Base-by-base conservation (phyloP, 2,329 filamentous ascomycete genomes). In the Didymellaceae sp. region DNA sequence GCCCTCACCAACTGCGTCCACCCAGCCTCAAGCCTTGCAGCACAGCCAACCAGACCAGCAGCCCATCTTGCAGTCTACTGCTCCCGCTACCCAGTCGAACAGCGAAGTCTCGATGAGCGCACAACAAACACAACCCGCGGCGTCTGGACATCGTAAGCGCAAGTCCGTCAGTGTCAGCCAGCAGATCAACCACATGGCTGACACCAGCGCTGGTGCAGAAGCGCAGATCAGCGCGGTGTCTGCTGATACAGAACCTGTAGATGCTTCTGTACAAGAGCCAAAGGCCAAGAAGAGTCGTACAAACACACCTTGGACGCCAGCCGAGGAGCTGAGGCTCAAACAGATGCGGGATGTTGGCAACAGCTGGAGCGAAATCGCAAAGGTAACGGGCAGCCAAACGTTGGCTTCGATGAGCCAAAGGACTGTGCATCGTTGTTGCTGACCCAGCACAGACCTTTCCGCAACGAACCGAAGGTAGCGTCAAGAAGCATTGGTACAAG, bases 401-500 rank as follows among this genome's bases (percentile, higher is more conserved):
- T n/a, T n/a, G n/a, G n/a, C n/a, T n/a, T n/a, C n/a, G n/a, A 11
- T 7, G n/a, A 11, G 34, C 9, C 21, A n/a, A 13, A 9, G 25
- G 13, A 24, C 9, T 14, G 3, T 9, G 6, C 14, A 14, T 40
- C 20, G 21, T 34, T 42, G 40, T 21, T 37, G 35, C 45, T 72
- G 53, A 72, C 57, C 37, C 32, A 49, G 53, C 22, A 13, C 60
- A 95, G 90, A 92, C 89, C 2, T 99, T 99, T 71, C 93, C 94
- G 9, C 87, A 86, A 18, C 84, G 94, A 66, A 99, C 94, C 32
- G 94, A 99, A 77, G 94, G 94, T 6, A 97, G 92, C 68, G 94
- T 99, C 17, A 99, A 97, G 82, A 99, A 97, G 77, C 94, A 99
- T 74, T 99, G 94, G 93, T 97, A 99, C 76, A 97, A 97, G 83